A percentile compares a stretch with the other conserved stretches of the same genome.
Conservation (phyloP, 2,329 filamentous ascomycete species). For the Parastagonospora nodorum region DNA sequence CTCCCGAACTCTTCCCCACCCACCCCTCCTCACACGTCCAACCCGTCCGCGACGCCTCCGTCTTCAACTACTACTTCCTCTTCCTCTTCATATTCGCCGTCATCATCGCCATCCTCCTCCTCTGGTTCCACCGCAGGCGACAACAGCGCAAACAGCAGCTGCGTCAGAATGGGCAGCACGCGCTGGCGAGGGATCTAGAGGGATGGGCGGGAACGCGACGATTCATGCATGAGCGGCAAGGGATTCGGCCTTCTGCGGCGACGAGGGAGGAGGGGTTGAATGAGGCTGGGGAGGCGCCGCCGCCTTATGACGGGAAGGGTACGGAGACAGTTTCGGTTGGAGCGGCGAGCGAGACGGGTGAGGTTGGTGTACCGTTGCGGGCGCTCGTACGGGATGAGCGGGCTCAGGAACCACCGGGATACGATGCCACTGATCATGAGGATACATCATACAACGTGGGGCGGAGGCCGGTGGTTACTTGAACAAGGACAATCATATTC, state of each 20-base stretch:
- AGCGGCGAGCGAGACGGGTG: background rate
- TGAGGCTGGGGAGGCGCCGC: constrained; percentile 68
- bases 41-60: constrained; percentile 16
- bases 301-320: constrained; percentile 61
- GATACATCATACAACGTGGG: background rate
- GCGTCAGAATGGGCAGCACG: constrained; percentile 36
- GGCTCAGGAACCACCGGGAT: constrained; percentile 48
- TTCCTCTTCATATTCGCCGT: constrained; percentile 60
- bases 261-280: constrained; percentile 62
- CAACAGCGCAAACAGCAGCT: constrained; percentile 39
- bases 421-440: constrained; percentile 17
- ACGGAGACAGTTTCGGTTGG: constrained; percentile 23
- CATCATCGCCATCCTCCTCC: constrained; percentile 48
- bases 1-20: constrained; percentile 12
- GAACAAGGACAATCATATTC: too few relatives aligned
- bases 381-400: constrained; percentile 44
- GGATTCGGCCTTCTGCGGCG: constrained; percentile 17
- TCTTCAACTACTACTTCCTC: constrained; percentile 59
- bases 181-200: constrained; percentile 44
- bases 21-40: constrained; percentile 4
- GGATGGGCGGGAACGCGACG: constrained; percentile 39
- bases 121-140: constrained; percentile 53
- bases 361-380: constrained; percentile 44
- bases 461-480: too few relatives aligned
- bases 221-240: constrained; percentile 34